Evolutionary conservation across 2,329 filamentous ascomycete species (phyloP), one percentile per base, ranked within the genome.

Genomic region (Pseudogymnoascus sp.): DNA sequence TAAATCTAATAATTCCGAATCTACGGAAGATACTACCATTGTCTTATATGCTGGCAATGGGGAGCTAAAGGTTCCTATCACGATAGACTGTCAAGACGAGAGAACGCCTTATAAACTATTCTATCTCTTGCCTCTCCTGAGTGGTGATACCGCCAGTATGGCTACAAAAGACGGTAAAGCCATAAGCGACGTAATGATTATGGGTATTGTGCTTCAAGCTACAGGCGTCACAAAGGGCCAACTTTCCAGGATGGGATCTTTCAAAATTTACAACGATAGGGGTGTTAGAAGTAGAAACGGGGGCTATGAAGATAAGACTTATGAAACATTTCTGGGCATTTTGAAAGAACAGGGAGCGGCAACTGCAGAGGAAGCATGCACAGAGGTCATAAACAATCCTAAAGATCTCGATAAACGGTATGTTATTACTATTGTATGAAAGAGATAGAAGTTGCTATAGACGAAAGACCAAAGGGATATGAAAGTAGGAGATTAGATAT

Each of bases 21-120:
- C 36, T 33, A 29, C 58, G 41, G 39, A n/a, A 13, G 44, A 48
- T n/a, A n/a, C 31, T 15, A 33, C 15, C 25, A 62, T 48, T 48
- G 42, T 35, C 5, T n/a, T 41, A 27, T 10, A 42, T 21, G 25
- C 25, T 15, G 60, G 44, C 4, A 27, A 59, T 61, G 15, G 31
- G 10, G 15, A 59, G 13, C 17, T 61, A 27, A 29, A 61, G 6
- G 29, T 62, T 59, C 8, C 9, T 13, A 58, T 65, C 58, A 25
- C 51, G 31, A 33, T 62, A 33, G 64, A 65, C 39, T 65, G 62
- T 59, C 58, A 62, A 17, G 60, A 64, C 35, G 64, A 65, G 21
- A 3, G 21, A 21, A 21, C 21, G 21, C 2, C 21, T 21, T 2
- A 3, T 21, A 21, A 21, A 21, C 21, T 21, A 21, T 21, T 21